Percentiles rank a stretch among this genome's conserved stretches.
Conservation (phyloP, 129 eudicot species). For the Artemisia tridentata region DNA sequence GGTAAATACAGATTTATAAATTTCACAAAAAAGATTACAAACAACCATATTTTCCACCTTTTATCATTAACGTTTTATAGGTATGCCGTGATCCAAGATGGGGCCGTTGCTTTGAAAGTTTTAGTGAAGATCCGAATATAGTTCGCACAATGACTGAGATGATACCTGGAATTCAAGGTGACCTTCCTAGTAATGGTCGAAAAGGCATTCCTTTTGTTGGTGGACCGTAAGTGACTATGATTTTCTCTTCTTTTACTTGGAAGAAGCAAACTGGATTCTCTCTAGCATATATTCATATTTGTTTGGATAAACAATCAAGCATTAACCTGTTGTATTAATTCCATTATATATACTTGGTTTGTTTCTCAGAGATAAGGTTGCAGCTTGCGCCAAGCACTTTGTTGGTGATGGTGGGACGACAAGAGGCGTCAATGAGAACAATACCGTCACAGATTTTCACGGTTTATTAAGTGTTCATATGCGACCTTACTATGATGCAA, state of each 20-base stretch:
- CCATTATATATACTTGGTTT: background rate
- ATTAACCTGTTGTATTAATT: no score
- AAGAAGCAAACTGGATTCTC: no score
- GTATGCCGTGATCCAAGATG: slow-evolving; percentile 91
- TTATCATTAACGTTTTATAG: slow-evolving; percentile 25
- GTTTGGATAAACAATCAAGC: no score
- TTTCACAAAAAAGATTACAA: no score
- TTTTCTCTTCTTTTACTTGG: no score
- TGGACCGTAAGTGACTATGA: slow-evolving; percentile 45
- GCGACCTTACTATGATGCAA: slow-evolving; percentile 74
- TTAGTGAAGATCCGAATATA: slow-evolving; percentile 66
- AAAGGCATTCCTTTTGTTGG: slow-evolving; percentile 65
- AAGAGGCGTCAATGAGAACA: slow-evolving; percentile 62
- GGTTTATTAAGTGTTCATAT: slow-evolving; percentile 72
- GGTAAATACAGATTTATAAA: slow-evolving; percentile 34
- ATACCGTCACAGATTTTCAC: slow-evolving; percentile 49
- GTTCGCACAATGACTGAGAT: slow-evolving; percentile 71
- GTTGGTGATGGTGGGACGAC: slow-evolving; percentile 93
- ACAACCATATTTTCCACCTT: background rate
- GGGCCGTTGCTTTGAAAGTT: slow-evolving; percentile 90
- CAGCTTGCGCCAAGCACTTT: slow-evolving; percentile 90
- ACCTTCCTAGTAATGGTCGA: slow-evolving; percentile 44
- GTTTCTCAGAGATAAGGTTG: slow-evolving; percentile 63
- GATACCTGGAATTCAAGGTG: slow-evolving; percentile 76
- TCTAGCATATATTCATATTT: no score